These are phyloP conservation scores for Symbiodinium natans DNA, from an alignment of 73 alveolate species.

Conservation along the genomic window DNA sequence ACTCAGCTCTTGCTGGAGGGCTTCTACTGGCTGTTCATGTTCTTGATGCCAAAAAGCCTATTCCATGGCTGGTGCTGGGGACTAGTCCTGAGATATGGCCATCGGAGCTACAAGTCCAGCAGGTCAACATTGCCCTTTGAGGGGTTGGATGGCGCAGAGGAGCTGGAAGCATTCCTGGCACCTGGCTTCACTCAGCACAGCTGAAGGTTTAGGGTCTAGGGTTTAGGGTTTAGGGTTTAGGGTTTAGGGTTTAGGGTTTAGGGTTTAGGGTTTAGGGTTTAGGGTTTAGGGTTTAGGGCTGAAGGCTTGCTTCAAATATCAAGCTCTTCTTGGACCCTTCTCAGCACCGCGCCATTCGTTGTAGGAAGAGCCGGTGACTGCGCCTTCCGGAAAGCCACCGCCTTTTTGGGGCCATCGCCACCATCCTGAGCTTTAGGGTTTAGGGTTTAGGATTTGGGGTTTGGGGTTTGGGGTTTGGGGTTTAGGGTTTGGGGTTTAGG, in stretches of 20 bases:
- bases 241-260: neutral
- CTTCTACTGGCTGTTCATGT: too few species aligned
- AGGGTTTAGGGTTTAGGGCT: too few species aligned
- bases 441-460: too few species aligned
- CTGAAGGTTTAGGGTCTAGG: neutral
- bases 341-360: neutral
- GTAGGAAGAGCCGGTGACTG: conserved; percentile 28
- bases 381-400: conserved; percentile 89
- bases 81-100: neutral
- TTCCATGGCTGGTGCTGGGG: too few species aligned
- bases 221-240: neutral
- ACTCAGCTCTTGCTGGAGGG: neutral
- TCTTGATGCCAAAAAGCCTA: too few species aligned
- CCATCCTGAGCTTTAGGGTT: conserved; percentile 23
- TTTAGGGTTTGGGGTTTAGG: neutral
- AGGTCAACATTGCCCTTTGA: conserved; percentile 65
- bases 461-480: neutral
- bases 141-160: conserved; percentile 17
- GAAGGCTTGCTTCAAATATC: too few species aligned
- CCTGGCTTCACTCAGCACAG: neutral
- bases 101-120: conserved; percentile 41
- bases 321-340: too few species aligned
- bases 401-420: conserved; percentile 66
- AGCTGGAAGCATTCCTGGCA: conserved; percentile 16
- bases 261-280: too few species aligned